Conservation (phyloP, 2,329 filamentous ascomycete genomes). For the Grosmannia huntii region DNA sequence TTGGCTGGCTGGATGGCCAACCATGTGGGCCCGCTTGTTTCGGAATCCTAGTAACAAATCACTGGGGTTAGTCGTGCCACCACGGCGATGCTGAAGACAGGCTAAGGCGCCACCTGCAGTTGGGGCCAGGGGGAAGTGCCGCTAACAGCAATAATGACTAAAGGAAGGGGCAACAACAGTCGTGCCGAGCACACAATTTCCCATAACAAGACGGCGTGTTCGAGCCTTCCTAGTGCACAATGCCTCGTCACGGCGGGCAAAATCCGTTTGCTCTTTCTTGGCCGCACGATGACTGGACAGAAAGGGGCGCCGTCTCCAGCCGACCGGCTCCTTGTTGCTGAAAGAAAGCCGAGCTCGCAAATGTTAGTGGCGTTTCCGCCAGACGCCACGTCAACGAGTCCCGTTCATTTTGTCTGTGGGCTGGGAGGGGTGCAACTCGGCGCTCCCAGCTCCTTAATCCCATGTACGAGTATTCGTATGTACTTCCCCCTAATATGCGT, state of each 20-base stretch:
- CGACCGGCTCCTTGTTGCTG: too few species aligned
- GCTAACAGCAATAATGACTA: not conserved
- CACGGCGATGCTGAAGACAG: not conserved
- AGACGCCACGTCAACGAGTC: not conserved
- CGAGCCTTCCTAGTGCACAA: too few species aligned
- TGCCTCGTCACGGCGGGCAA: too few species aligned
- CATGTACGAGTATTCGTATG: not conserved
- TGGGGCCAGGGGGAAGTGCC: not conserved
- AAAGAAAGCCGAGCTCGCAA: not conserved
- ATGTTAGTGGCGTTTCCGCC: not conserved
- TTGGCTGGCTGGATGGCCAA: not conserved
- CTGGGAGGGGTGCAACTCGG: not conserved
- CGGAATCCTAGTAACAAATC: not conserved
- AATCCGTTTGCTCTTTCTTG: too few species aligned
- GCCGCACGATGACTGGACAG: too few species aligned
- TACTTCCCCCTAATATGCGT: not conserved
- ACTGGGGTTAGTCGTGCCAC: not conserved
- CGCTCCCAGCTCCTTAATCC: not conserved
- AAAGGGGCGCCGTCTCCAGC: too few species aligned
- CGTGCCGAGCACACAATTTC: not conserved
- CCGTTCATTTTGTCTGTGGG: not conserved
- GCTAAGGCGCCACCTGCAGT: not conserved
- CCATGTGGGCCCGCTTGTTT: not conserved
- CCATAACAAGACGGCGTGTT: not conserved
- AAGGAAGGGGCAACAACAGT: not conserved